A percentile compares a stretch with the other conserved stretches of the same genome.
Conservation (phyloP, 495 filamentous ascomycete species). For the Neurospora terricola region DNA sequence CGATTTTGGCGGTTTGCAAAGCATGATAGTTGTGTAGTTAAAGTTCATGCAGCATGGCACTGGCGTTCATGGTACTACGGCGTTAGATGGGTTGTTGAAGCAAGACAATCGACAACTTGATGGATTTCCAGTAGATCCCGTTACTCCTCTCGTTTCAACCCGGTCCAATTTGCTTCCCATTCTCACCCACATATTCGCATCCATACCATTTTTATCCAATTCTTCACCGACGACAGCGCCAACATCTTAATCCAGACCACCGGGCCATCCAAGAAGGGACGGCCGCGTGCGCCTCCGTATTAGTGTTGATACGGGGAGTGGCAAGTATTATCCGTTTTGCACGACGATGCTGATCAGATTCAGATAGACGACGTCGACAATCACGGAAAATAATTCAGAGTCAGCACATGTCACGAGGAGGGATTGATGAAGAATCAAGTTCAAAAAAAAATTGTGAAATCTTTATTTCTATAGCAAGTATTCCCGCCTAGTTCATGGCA, state of each 20-base stretch:
- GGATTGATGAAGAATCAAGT: neutral
- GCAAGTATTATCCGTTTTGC: neutral
- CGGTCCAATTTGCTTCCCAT: neutral
- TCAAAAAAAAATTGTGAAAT: neutral
- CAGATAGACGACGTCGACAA: neutral
- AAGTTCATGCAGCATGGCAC: slow-evolving; percentile 2
- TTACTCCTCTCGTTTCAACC: neutral
- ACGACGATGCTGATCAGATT: neutral
- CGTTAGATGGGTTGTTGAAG: neutral
- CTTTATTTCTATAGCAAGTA: neutral
- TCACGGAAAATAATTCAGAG: neutral
- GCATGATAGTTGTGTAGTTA: neutral
- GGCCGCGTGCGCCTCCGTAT: neutral
- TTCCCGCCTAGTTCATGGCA: neutral
- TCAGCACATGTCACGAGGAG: neutral
- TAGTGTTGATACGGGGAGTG: neutral
- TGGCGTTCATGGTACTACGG: neutral
- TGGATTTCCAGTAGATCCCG: neutral
- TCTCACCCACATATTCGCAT: neutral
- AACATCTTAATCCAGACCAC: neutral
- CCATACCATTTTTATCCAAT: neutral
- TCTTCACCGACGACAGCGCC: neutral
- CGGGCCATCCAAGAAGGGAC: neutral
- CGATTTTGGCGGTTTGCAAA: neutral
- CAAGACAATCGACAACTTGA: neutral